A percentile compares a stretch with the other conserved stretches of the same genome.
These are phyloP conservation scores for Fusarium musae DNA, from an alignment of 2,329 filamentous ascomycete genomes.

Conservation along the genomic window DNA sequence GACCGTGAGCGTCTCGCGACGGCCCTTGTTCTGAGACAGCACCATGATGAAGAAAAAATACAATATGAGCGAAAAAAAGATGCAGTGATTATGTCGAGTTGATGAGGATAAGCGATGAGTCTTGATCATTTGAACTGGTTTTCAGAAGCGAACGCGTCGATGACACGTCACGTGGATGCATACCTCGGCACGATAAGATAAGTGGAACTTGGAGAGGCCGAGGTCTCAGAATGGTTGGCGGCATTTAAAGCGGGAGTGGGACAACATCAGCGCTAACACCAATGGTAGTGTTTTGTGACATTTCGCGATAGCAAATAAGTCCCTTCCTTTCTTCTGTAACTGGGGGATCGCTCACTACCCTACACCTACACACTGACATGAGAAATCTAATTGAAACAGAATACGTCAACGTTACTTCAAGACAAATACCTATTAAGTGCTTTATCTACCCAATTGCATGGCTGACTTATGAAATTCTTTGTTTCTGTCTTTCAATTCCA, in stretches of 20 bases:
- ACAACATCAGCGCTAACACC: background rate
- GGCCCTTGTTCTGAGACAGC: background rate
- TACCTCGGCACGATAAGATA: conserved; percentile 10
- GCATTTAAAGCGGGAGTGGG: background rate
- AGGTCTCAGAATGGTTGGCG: background rate
- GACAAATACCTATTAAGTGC: too few species aligned
- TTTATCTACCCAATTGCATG: too few species aligned
- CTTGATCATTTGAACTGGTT: background rate
- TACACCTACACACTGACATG: too few species aligned
- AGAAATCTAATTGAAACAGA: too few species aligned
- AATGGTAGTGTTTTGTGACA: too few species aligned
- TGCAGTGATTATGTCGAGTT: background rate
- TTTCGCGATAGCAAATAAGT: too few species aligned
- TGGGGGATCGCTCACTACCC: too few species aligned
- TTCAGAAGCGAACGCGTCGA: conserved; percentile 7
- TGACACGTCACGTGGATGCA: background rate
- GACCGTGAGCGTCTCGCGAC: conserved; percentile 53
- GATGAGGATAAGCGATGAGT: background rate
- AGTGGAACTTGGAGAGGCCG: background rate
- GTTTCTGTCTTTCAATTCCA: too few species aligned
- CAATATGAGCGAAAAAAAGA: background rate
- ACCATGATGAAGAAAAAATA: conserved; percentile 1
- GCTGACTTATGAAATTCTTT: too few species aligned
- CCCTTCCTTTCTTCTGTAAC: too few species aligned
- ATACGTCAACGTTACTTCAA: too few species aligned